Evolutionary conservation across 2,329 filamentous ascomycete species (phyloP), one percentile per base, ranked within the genome.

Genomic region (Teratosphaeria pseudoeucalypti): DNA sequence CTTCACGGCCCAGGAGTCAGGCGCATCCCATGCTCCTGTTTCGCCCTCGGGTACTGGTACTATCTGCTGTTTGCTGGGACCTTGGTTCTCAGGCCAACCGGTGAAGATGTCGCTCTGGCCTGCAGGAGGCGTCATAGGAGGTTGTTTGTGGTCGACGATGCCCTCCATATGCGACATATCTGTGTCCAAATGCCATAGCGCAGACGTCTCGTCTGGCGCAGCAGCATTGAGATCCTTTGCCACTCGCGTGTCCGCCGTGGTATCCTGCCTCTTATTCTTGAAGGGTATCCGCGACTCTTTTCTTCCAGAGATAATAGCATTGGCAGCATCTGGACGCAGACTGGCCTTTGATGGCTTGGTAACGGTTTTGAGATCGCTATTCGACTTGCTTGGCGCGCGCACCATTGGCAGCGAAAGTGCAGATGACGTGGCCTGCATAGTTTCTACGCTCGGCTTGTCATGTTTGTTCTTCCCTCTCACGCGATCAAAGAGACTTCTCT

Each of bases 1-100:
- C 66, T 89, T 89, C 29, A 97, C 92, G 56, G 89, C 91, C 94
- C 94, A 99, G 72, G 92, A 96, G 73, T 97, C 92, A 1, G 94
- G 92, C 3, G 92, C 92, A 72, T 95, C 89, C 92, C 92, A 99
- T 3, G 84, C 84, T n/a, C 73, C 76, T 58, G 73, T 71, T 34
- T 76, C 73, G 27, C 34, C 53, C 53, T 70, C 69, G 16, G 57
- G 52, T 27, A 56, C 56, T 26, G 32, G 49, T 58, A 9, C 56
- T 55, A 55, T 53, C 49, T 58, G 62, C 57, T 11, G 56, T 57
- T 59, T 64, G 55, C 47, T 53, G 12, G 37, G 58, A 27, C 63
- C 58, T 19, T 75, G 71, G 10, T 74, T 71, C 16, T 63, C 77
- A 74, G 65, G 80, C 65, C 79, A 62, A 84, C 86, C 71, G 34